Evolutionary conservation across 2,329 filamentous ascomycete genomes (phyloP).

Genomic region (Tympanopsis confertula): DNA sequence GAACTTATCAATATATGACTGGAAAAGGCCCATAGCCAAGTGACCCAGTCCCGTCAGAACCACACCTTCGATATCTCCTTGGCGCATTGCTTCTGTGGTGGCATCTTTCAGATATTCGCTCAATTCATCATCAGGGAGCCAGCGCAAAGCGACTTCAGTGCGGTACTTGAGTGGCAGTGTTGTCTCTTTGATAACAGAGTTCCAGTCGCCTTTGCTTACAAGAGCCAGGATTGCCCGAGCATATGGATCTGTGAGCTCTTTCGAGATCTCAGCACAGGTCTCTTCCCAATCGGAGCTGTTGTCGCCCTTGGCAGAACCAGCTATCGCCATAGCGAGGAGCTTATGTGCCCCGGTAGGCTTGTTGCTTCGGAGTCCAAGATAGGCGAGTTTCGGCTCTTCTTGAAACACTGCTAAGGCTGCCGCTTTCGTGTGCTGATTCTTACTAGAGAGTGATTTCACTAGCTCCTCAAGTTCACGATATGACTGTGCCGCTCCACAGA

Average conservation of each 20-base stretch:
- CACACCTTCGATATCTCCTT: slow-evolving; percentile 49
- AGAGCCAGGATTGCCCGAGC: slow-evolving; percentile 48
- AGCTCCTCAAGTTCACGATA: slow-evolving; percentile 31
- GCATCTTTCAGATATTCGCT: slow-evolving; percentile 40
- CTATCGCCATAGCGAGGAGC: slow-evolving; percentile 39
- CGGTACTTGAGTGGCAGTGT: slow-evolving; percentile 48
- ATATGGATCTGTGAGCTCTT: slow-evolving; percentile 49
- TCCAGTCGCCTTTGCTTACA: slow-evolving; percentile 48
- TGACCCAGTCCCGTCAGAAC: slow-evolving; percentile 49
- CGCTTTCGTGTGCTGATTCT: slow-evolving; percentile 47
- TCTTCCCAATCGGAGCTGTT: slow-evolving; percentile 46
- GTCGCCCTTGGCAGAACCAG: slow-evolving; percentile 26
- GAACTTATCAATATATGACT: slow-evolving; percentile 45
- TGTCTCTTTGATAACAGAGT: slow-evolving; percentile 40
- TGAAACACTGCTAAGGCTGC: slow-evolving; percentile 51
- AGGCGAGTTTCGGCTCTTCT: slow-evolving; percentile 43
- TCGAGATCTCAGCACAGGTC: slow-evolving; percentile 48
- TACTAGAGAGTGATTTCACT: slow-evolving; percentile 35
- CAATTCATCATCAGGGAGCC: slow-evolving; percentile 29
- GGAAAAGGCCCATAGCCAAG: slow-evolving; percentile 44
- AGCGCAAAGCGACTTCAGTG: slow-evolving; percentile 46
- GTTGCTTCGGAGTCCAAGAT: slow-evolving; percentile 39
- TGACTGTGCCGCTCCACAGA: slow-evolving; percentile 45
- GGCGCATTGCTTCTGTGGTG: slow-evolving; percentile 32
- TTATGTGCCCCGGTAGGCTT: slow-evolving; percentile 40